A percentile compares a stretch with the other conserved stretches of the same genome.
Conservation (phyloP, 805 yeast species). For the Monosporozyma unispora region DNA sequence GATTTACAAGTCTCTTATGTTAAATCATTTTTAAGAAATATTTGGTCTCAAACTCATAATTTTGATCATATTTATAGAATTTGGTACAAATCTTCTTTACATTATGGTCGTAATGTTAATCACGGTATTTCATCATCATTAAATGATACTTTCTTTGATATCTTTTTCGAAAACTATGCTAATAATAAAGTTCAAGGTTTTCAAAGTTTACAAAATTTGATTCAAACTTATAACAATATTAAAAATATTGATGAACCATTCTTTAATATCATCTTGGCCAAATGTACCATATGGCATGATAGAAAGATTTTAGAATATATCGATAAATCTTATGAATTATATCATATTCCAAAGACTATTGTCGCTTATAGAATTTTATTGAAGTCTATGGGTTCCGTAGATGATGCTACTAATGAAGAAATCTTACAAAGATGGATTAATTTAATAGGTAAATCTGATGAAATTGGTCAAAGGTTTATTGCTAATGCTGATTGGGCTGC, state of each 20-base stretch:
- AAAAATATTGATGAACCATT: conserved; percentile 70
- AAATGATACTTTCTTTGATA: conserved; percentile 57
- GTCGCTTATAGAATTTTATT: conserved; percentile 65
- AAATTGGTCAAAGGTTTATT: conserved; percentile 48
- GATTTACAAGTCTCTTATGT: conserved; percentile 67
- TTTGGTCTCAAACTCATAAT: conserved; percentile 47
- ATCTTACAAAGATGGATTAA: conserved; percentile 52
- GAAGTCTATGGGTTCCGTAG: conserved; percentile 62
- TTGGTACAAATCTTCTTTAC: conserved; percentile 54
- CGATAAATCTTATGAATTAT: conserved; percentile 48
- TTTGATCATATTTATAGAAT: conserved; percentile 49
- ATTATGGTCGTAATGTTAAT: conserved; percentile 49
- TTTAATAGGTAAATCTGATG: conserved; percentile 41
- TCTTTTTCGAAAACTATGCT: conserved; percentile 52
- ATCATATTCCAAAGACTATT: conserved; percentile 50
- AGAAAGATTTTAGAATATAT: conserved; percentile 56
- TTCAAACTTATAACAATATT: conserved; percentile 45
- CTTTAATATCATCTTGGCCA: conserved; percentile 64
- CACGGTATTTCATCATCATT: conserved; percentile 66
- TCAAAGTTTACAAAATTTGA: conserved; percentile 45
- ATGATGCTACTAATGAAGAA: conserved; percentile 40
- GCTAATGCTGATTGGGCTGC: conserved; percentile 85
- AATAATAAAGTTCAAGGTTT: conserved; percentile 47
- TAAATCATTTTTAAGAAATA: conserved; percentile 52
- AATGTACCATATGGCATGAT: conserved; percentile 59